Evolutionary conservation across 345 rosid species (phyloP).

Genomic region (Camelina neglecta): DNA sequence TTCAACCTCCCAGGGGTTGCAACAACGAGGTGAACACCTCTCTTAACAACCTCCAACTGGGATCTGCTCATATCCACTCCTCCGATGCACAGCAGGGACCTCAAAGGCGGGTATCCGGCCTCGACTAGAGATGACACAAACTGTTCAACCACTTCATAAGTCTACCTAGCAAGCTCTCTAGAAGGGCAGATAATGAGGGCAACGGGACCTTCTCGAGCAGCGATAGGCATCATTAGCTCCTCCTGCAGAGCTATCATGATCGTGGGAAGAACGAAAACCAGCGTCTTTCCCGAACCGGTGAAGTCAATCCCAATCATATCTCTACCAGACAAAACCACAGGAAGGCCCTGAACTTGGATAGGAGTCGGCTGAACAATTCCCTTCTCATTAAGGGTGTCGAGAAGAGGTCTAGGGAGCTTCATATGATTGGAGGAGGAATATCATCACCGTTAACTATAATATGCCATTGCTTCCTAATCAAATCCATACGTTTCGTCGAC

Average conservation of each 20-base stretch:
- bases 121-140: too few relatives aligned
- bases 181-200: too few relatives aligned
- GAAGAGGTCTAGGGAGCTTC: constrained; percentile 70
- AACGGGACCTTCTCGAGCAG: too few relatives aligned
- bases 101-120: too few relatives aligned
- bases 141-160: too few relatives aligned
- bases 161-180: too few relatives aligned
- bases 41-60: too few relatives aligned
- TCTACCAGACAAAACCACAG: not conserved
- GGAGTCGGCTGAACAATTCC: not conserved
- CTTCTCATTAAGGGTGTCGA: constrained; percentile 34
- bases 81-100: too few relatives aligned
- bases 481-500: constrained; percentile 46
- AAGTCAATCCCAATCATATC: not conserved
- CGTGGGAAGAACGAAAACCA: not conserved
- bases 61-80: too few relatives aligned
- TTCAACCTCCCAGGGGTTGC: too few relatives aligned
- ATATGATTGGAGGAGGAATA: constrained; percentile 79
- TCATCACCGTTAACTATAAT: constrained; percentile 88
- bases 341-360: not conserved
- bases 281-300: not conserved
- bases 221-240: constrained; percentile 98
- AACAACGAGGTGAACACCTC: too few relatives aligned
- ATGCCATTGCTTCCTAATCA: constrained; percentile 86
- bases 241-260: constrained; percentile 43